Percentiles rank a stretch among this genome's conserved stretches.
Conservation (phyloP, 2,329 filamentous ascomycete species). For the Zymoseptoria pseudotritici region DNA sequence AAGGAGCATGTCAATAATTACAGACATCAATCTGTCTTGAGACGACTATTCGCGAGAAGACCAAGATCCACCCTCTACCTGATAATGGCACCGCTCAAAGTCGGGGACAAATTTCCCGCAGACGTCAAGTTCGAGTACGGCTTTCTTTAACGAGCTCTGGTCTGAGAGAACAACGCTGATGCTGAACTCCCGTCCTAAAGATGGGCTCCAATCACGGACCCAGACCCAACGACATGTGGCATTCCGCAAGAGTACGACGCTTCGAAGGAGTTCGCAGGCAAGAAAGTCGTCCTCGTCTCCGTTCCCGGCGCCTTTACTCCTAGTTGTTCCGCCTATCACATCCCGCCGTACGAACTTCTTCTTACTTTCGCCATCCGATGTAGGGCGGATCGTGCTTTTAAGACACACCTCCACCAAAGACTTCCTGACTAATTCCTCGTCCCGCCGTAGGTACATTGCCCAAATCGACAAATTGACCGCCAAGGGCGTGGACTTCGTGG, state of each 20-base stretch:
- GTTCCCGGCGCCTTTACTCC: constrained; percentile 47
- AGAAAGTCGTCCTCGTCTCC: constrained; percentile 64
- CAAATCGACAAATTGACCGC: constrained; percentile 62
- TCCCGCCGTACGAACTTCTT: constrained; percentile 53
- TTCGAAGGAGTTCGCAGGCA: constrained; percentile 64
- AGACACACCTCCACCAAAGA: too few species aligned
- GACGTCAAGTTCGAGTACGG: constrained; percentile 66
- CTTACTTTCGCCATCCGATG: too few species aligned
- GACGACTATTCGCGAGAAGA: background rate
- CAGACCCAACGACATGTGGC: constrained; percentile 66
- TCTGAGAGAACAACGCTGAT: background rate
- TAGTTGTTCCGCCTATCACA: constrained; percentile 74
- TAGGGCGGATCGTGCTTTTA: too few species aligned
- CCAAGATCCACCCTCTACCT: background rate
- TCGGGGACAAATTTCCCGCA: constrained; percentile 75
- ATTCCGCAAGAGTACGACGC: constrained; percentile 72
- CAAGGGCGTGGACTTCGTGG: constrained; percentile 76
- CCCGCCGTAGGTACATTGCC: constrained; percentile 46
- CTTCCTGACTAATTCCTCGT: too few species aligned
- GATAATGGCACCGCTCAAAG: constrained; percentile 61
- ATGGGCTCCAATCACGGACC: constrained; percentile 73
- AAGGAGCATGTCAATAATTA: background rate
- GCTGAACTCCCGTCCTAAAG: constrained; percentile 31
- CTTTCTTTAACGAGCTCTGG: background rate
- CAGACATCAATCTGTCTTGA: background rate